A percentile compares a stretch with the other conserved stretches of the same genome.
Evolutionary conservation across 1,139 yeast species (phyloP).

Genomic region (Hansenula sp.): DNA sequence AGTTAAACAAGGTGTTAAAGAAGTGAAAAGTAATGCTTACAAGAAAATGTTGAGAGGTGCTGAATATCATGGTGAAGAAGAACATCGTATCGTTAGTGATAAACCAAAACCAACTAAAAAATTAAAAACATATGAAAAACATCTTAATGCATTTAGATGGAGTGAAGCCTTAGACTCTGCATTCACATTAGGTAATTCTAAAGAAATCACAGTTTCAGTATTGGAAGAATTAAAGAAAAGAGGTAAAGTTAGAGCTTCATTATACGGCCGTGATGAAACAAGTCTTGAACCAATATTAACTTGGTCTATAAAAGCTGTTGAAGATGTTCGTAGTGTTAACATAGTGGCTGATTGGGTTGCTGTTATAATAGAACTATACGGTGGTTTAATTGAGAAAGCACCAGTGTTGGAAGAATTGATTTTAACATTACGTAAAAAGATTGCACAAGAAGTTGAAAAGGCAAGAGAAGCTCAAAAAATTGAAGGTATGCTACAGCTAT

Average conservation of each 20-base stretch:
- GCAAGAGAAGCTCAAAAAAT: conserved; percentile 87
- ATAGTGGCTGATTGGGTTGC: conserved; percentile 82
- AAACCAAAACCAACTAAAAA: conserved; percentile 48
- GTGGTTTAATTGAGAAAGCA: conserved; percentile 63
- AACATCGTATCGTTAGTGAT: conserved; percentile 65
- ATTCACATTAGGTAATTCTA: conserved; percentile 68
- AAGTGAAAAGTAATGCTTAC: conserved; percentile 36
- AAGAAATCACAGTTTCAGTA: conserved; percentile 76
- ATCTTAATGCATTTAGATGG: conserved; percentile 87
- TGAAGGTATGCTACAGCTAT: conserved; percentile 88
- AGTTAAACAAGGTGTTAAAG: conserved; percentile 42
- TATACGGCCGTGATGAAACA: conserved; percentile 80
- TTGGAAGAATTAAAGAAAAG: conserved; percentile 80
- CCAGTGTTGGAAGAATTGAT: conserved; percentile 78
- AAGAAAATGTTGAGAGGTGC: conserved; percentile 86
- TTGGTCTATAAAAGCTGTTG: conserved; percentile 73
- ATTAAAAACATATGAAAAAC: conserved; percentile 76
- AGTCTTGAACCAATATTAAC: conserved; percentile 78
- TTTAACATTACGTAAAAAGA: conserved; percentile 51
- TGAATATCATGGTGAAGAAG: conserved; percentile 87
- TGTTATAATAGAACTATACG: conserved; percentile 77
- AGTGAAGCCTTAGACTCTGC: conserved; percentile 88
- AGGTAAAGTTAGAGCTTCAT: conserved; percentile 78
- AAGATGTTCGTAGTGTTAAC: conserved; percentile 73
- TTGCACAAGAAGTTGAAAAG: conserved; percentile 65